Percentiles rank a stretch among this genome's conserved stretches.
phyloP scores from a whole-genome alignment of 345 rosid species.

The Brassica nigra region DNA sequence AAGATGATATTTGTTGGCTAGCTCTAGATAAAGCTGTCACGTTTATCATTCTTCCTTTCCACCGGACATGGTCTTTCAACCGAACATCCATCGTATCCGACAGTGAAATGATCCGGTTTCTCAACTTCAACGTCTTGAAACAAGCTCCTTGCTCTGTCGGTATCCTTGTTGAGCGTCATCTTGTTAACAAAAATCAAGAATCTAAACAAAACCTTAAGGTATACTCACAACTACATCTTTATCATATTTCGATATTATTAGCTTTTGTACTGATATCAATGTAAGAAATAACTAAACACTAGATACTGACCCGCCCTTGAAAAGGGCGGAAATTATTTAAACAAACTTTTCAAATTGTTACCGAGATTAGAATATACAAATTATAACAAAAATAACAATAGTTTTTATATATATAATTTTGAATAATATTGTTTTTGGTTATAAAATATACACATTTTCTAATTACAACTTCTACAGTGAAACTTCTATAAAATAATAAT shows the following conservation, averaged over 20 bases:
- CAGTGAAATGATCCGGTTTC: conserved; percentile 28
- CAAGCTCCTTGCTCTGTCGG: conserved; percentile 70
- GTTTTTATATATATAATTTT: too few species aligned
- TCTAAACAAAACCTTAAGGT: conserved; percentile 24
- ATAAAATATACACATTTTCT: too few species aligned
- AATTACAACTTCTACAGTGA: too few species aligned
- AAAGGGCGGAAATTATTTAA: too few species aligned
- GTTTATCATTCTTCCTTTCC: conserved; percentile 62
- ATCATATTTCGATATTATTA: neutral
- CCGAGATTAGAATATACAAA: too few species aligned
- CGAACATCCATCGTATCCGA: conserved; percentile 42
- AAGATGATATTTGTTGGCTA: conserved; percentile 59
- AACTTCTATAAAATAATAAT: too few species aligned
- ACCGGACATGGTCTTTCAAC: conserved; percentile 51
- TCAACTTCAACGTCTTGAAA: conserved; percentile 51
- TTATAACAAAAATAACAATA: too few species aligned
- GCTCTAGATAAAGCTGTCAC: conserved; percentile 51
- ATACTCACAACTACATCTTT: neutral
- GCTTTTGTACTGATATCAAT: neutral
- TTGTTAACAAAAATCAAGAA: conserved; percentile 16
- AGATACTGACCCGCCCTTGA: too few species aligned
- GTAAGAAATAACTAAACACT: neutral
- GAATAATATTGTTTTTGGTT: too few species aligned
- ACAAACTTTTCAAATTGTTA: too few species aligned
- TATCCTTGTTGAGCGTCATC: conserved; percentile 39